Base-by-base conservation (phyloP, 2,329 filamentous ascomycete species). In the Alternaria conjuncta region DNA sequence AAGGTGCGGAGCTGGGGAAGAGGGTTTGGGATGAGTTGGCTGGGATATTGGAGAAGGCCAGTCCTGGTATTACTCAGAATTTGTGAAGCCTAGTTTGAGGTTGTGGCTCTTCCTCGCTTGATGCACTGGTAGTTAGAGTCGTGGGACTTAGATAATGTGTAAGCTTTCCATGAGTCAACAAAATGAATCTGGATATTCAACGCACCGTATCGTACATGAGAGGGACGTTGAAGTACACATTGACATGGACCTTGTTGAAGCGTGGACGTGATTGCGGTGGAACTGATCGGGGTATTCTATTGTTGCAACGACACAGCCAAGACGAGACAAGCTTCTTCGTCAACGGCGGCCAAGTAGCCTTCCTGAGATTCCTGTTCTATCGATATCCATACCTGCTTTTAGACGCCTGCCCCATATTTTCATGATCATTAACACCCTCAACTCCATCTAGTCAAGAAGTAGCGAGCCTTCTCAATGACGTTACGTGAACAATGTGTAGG, bases 11-110 rank as follows among this genome's bases (percentile, higher is more conserved):
- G 56, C 20, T 77, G 23, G 77, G 80, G 63, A 67, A 65, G 57
- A 67, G 71, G 55, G 69, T 81, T 1, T 82, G 81, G 81, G 50
- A 62, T 3, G 79, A 82, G 66, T 54, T 82, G 64, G 68, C 60
- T 6, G 68, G 64, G 41, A 78, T 76, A 61, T 59, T 82, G 60
- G 76, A 82, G 61, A 60, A 57, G 18, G 78, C 80, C 41, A 57
- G 64, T 46, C 71, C 68, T 10, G 72, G 69, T 9, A 63, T 73
- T 1, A 69, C 64, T 5, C 50, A 55, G 25, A 64, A 64, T 5
- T 43, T 47, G 21, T 43, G 11, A 10, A 43, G 30, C 12, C 4
- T 2, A 3, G n/a, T 11, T 28, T 44, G 10, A 1, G 12, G 3
- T n/a, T 5, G 4, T 13, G 8, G 10, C 20, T 4, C 20, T 11